Evolutionary conservation across 1,284 basidiomycete genomes (phyloP), one percentile per base, ranked within the genome.

Genomic region (Ceratobasidium sp.): DNA sequence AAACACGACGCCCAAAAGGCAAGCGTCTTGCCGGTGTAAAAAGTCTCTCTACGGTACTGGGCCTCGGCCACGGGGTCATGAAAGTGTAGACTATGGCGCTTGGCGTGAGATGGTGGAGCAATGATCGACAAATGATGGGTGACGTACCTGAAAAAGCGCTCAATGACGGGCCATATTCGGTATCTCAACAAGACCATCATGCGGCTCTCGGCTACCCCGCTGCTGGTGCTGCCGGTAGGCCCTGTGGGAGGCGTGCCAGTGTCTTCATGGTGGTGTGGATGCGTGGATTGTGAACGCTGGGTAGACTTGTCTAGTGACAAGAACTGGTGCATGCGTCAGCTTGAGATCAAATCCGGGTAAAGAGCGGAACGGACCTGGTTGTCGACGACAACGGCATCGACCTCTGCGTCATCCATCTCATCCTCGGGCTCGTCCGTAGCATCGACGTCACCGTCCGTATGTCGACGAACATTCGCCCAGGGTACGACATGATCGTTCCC

Each of bases 1-100:
- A 73, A 92, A 82, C 67, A 91, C 82, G 82, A 90, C 2, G 89
- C 88, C 84, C 88, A 90, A n/a, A 90, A 75, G 6, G 89, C 89
- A 45, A 91, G 80, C 0, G 85, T 70, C 53, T 76, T 76, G 71
- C 50, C 48, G 16, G 67, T 61, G 64, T 67, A 75, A 34, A 64
- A 75, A 8, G 73, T 73, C 50, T 76, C 75, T 48, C 71, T 72
- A 18, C 43, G 46, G 70, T 76, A 76, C 41, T 76, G 75, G 2
- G 59, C 57, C 43, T 76, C 75, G 8, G 74, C 52, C 18, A 39
- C 55, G 8, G 70, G 71, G 41, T 76, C 73, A n/a, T 48, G 67
- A 65, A 76, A 74, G 43, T 58, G 65, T 18, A 70, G 28, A 48
- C 65, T 70, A 48, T 1, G n/a, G 32, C 21, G 48, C 21, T 62